These are phyloP conservation scores for Murraya koenigii DNA, from an alignment of 345 rosid species.

Conservation along the genomic window DNA sequence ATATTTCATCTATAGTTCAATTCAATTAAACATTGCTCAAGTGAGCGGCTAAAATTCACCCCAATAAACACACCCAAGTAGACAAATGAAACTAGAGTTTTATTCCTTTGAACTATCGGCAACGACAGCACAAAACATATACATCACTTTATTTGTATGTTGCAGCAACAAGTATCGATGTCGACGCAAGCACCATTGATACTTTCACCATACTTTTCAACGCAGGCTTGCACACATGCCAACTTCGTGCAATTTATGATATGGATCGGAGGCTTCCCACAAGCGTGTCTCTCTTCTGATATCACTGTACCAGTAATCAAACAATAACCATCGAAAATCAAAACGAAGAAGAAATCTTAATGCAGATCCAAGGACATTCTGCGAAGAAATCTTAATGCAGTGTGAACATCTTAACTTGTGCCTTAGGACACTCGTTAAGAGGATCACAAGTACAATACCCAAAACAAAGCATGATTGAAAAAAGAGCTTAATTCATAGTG, in stretches of 20 bases:
- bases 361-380: no score
- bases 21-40: background rate
- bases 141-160: background rate
- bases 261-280: background rate
- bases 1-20: background rate
- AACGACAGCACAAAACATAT: background rate
- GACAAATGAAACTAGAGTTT: background rate
- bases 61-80: background rate
- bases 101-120: background rate
- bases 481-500: background rate
- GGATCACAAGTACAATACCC: no score
- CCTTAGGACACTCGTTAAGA: no score
- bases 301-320: background rate
- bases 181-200: background rate
- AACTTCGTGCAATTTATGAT: background rate
- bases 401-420: no score
- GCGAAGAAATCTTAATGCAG: no score
- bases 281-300: background rate
- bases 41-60: background rate
- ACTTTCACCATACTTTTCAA: background rate
- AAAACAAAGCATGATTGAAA: no score
- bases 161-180: background rate
- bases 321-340: background rate
- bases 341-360: background rate
- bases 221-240: background rate